Evolutionary conservation across 345 rosid genomes (phyloP).

Genomic region (Gossypium herbaceum): DNA sequence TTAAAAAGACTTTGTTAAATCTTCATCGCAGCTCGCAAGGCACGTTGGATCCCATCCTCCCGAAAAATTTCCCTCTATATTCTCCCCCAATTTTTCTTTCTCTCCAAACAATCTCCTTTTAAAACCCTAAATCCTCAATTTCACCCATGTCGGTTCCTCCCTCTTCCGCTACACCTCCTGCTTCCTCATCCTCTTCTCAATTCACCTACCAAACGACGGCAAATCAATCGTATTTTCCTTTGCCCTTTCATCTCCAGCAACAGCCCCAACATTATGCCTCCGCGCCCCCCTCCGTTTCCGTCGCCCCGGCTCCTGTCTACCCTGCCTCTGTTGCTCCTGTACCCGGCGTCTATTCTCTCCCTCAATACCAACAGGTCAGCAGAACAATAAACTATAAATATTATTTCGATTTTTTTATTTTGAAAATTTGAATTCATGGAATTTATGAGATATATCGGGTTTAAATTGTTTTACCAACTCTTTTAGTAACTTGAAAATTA

Average conservation of each 20-base stretch:
- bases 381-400: background rate
- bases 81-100: conserved; percentile 5
- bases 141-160: conserved; percentile 10
- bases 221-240: conserved; percentile 6
- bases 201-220: conserved; percentile 16
- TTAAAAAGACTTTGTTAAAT: background rate
- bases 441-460: background rate
- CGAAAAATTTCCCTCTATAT: background rate
- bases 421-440: background rate
- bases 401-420: background rate
- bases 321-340: conserved; percentile 46
- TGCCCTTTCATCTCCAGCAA: conserved; percentile 20
- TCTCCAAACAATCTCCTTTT: background rate
- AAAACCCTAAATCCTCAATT: background rate
- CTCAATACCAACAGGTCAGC: conserved; percentile 79
- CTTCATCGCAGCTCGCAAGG: background rate
- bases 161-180: conserved; percentile 1
- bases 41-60: background rate
- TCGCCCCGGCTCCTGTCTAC: conserved; percentile 30
- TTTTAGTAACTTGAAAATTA: background rate
- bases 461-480: background rate
- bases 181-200: conserved; percentile 15
- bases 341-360: conserved; percentile 60
- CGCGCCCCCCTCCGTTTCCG: background rate
- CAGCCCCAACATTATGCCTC: conserved; percentile 10